phyloP scores from a whole-genome alignment of 257 asterid species.

The Rehmannia glutinosa region DNA sequence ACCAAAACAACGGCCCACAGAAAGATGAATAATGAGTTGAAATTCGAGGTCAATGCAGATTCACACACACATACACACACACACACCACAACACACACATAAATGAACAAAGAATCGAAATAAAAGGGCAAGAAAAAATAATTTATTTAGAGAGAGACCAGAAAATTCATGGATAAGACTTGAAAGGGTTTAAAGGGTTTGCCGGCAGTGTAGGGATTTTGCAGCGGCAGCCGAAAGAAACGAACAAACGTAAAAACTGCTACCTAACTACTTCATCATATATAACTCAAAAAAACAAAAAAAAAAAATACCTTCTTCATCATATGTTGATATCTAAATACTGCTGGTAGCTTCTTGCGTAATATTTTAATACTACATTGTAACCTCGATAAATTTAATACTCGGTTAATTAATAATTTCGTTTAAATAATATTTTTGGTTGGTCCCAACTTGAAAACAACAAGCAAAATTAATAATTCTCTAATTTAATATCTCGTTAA shows the following conservation, averaged over 20 bases:
- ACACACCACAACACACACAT: neutral
- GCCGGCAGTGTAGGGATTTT: constrained; percentile 32
- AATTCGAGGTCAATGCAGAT: neutral
- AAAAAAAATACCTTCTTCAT: too few species aligned
- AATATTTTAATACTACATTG: too few species aligned
- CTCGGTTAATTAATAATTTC: too few species aligned
- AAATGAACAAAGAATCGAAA: neutral
- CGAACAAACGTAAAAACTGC: neutral
- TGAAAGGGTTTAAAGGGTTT: neutral
- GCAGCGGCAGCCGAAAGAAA: constrained; percentile 6
- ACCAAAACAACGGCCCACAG: neutral
- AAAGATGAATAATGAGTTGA: neutral
- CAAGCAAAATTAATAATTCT: too few species aligned
- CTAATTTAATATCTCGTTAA: too few species aligned
- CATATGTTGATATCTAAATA: too few species aligned
- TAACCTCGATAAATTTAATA: too few species aligned
- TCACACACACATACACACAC: neutral
- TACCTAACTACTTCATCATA: neutral
- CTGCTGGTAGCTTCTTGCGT: too few species aligned
- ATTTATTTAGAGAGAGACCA: constrained; percentile 21
- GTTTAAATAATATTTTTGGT: too few species aligned
- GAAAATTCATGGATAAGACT: constrained; percentile 35
- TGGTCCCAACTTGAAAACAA: too few species aligned
- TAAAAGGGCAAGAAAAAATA: neutral
- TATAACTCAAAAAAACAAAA: too few species aligned